Base-by-base conservation (phyloP, 305 asterid genomes). In the Ilex paraguariensis region DNA sequence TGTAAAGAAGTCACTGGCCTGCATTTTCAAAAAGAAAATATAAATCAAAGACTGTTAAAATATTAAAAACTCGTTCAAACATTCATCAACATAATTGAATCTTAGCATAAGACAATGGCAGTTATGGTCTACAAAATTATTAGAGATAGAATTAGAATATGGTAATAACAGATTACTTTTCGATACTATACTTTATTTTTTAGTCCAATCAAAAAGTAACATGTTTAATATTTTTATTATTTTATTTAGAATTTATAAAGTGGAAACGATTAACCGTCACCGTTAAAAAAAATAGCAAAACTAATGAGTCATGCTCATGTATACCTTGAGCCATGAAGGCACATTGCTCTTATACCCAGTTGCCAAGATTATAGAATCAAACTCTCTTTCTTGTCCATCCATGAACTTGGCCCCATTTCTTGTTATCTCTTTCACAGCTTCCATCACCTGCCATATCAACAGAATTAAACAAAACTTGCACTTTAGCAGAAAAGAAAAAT, bases 341-440 rank as follows among this genome's bases (percentile, higher is more conserved):
- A 90, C 95, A 68, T 90, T 90, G 81, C 97, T 90, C 82, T 81
- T 90, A 82, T 93, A 93, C 40, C 98, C 98, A 10, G 97, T 90
- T 62, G 98, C 98, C 7, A 93, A 63, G 28, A 93, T 87, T 59
- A 93, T 82, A 3, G 90, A 69, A 69, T 93, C 98, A 68, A 84
- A 93, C 62, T 79, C 95, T 10, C 59, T 73, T 69, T 87, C 98
- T 73, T 87, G 85, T 5, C 96, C 97, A 63, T 93, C 87, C 4
- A 83, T 44, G 68, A 87, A 93, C 58, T 70, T 87, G 30, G 97
- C 97, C 36, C 98, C 98, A 3, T 56, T 76, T 73, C 55, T 71
- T 0, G 96, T 93, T 6, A 93, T 84, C 62, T 87, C 97, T 60
- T 68, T 84, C 62, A 93, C 85, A 7, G 84, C 96, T 57, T 81